A percentile compares a stretch with the other conserved stretches of the same genome.
Evolutionary conservation across 1,139 yeast species (phyloP).

Genomic region (Scheffersomyces stambukii): DNA sequence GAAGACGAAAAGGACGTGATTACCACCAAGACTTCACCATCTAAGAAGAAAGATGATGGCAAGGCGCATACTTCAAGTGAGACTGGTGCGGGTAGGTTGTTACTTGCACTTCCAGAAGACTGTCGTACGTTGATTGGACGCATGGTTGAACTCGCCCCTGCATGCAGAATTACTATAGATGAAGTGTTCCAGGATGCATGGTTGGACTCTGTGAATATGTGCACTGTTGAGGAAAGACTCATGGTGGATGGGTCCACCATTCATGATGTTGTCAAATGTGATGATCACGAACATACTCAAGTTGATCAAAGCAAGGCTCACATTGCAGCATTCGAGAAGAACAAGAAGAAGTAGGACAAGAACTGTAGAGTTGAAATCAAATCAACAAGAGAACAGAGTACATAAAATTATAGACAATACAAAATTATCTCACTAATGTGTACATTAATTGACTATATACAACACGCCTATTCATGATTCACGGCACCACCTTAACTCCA

Average conservation of each 20-base stretch:
- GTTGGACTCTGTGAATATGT: constrained; percentile 63
- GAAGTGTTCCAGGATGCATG: constrained; percentile 80
- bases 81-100: constrained; percentile 65
- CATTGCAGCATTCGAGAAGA: constrained; percentile 86
- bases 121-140: constrained; percentile 61
- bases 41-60: constrained; percentile 17
- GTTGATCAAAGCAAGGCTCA: constrained; percentile 95
- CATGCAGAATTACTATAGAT: constrained; percentile 79
- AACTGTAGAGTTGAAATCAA: background rate
- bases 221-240: constrained; percentile 59
- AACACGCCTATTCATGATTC: constrained; percentile 5
- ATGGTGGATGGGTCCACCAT: constrained; percentile 26
- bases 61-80: constrained; percentile 52
- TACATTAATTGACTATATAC: constrained; percentile 1
- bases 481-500: constrained; percentile 80
- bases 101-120: constrained; percentile 67
- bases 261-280: constrained; percentile 34
- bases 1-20: constrained; percentile 12
- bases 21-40: background rate
- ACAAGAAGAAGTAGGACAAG: constrained; percentile 45
- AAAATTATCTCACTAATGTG: constrained; percentile 1
- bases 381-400: background rate
- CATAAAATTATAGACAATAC: background rate
- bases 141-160: constrained; percentile 82
- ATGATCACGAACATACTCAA: constrained; percentile 75